phyloP scores from a whole-genome alignment of 495 filamentous ascomycete genomes.

The Cercophora newfieldiana region DNA sequence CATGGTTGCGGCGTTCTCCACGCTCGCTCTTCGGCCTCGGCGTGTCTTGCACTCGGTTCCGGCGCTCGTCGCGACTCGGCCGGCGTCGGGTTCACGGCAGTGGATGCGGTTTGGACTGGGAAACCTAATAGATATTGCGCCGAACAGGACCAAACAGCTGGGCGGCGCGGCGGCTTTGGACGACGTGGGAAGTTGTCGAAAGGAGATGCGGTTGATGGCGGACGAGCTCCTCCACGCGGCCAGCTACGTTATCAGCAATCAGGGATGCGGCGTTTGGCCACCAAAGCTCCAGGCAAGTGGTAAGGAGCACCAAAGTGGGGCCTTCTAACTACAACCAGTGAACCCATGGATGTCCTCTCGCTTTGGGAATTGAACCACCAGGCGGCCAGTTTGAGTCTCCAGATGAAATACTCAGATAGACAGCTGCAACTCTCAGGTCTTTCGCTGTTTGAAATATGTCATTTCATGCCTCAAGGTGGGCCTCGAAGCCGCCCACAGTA shows the following conservation, averaged over 20 bases:
- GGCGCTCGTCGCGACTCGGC: background rate
- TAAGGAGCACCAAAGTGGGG: conserved; percentile 11
- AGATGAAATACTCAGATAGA: background rate
- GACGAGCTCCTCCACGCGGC: conserved; percentile 4
- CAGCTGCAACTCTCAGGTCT: background rate
- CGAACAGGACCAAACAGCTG: background rate
- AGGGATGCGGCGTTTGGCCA: conserved; percentile 1
- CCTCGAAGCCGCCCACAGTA: too few species aligned
- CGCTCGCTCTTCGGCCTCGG: background rate
- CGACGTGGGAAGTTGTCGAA: background rate
- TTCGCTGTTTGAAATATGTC: background rate
- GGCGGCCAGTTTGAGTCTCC: background rate
- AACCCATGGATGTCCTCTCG: conserved; percentile 1
- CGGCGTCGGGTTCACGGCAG: background rate
- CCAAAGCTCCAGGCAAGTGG: background rate
- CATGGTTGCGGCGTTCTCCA: conserved; percentile 56
- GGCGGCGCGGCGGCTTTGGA: background rate
- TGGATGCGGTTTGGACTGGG: background rate
- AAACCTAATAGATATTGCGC: background rate
- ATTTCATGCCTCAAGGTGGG: too few species aligned
- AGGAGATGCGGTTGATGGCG: background rate
- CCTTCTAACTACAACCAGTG: background rate
- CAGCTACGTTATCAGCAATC: conserved; percentile 13
- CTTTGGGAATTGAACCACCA: background rate
- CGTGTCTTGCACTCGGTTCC: background rate